Evolutionary conservation across 1,139 yeast species (phyloP).

Genomic region (Geotrichum australiense): DNA sequence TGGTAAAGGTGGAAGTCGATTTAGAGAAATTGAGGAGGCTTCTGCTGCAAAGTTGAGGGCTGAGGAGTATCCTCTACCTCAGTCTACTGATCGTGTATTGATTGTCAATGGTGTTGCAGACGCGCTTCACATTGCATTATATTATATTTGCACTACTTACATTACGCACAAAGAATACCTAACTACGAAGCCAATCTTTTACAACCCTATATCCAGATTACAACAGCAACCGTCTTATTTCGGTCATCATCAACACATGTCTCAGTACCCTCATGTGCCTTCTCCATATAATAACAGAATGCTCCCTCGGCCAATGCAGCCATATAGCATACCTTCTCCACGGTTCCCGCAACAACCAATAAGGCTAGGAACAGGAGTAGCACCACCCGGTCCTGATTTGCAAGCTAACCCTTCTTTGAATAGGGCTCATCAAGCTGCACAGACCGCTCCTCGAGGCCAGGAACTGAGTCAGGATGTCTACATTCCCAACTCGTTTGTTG

Average conservation of each 20-base stretch:
- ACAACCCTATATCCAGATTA: conserved; percentile 19
- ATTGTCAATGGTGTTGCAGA: conserved; percentile 76
- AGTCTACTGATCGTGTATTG: conserved; percentile 72
- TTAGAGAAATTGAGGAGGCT: conserved; percentile 75
- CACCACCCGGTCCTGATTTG: conserved; percentile 9
- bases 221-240: conserved; percentile 3
- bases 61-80: conserved; percentile 67
- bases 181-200: conserved; percentile 17
- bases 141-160: conserved; percentile 58
- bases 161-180: conserved; percentile 21
- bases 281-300: conserved; percentile 1
- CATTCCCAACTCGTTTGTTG: conserved; percentile 73
- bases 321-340: conserved; percentile 9
- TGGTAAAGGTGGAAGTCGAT: conserved; percentile 69
- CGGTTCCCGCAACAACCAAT: conserved; percentile 11
- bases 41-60: conserved; percentile 79
- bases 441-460: conserved; percentile 35
- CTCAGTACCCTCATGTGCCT: not conserved
- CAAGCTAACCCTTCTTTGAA: conserved; percentile 17
- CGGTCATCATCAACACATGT: conserved; percentile 1
- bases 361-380: conserved; percentile 7
- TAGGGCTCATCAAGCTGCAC: conserved; percentile 24
- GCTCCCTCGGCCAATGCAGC: conserved; percentile 3
- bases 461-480: conserved; percentile 59
- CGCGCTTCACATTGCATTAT: conserved; percentile 79